Evolutionary conservation across 2,329 filamentous ascomycete species (phyloP).

Genomic region (Botryotinia convoluta): DNA sequence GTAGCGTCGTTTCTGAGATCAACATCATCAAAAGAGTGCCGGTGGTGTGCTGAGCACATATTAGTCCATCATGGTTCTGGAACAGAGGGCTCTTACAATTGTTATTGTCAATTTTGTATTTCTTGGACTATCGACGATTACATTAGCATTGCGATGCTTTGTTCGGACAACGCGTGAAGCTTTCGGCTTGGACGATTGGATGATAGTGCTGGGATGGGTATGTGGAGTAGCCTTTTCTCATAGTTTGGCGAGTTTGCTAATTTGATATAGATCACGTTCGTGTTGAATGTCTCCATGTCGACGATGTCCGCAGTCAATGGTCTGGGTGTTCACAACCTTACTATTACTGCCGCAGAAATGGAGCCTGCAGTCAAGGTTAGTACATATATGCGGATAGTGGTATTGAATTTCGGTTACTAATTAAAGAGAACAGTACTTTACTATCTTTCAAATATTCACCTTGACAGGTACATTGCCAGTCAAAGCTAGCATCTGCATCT

Average conservation of each 20-base stretch:
- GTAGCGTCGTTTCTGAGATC: neutral
- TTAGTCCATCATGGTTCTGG: slow-evolving; percentile 1
- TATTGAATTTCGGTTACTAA: neutral
- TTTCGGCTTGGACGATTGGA: slow-evolving; percentile 12
- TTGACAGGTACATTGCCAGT: slow-evolving; percentile 15
- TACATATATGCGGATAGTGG: neutral
- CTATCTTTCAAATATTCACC: slow-evolving; percentile 8
- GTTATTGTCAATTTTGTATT: slow-evolving; percentile 16
- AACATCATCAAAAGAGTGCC: neutral
- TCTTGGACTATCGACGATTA: neutral
- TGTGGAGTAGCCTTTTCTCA: neutral
- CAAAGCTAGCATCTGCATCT: slow-evolving; percentile 14
- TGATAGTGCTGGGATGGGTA: slow-evolving; percentile 15
- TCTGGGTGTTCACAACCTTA: slow-evolving; percentile 7
- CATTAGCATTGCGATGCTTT: slow-evolving; percentile 2
- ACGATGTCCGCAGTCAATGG: slow-evolving; percentile 4
- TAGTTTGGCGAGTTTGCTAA: neutral
- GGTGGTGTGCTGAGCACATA: neutral
- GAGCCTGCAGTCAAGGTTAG: slow-evolving; percentile 11
- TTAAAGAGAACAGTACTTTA: slow-evolving; percentile 11
- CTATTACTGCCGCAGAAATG: slow-evolving; percentile 14
- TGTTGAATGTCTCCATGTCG: slow-evolving; percentile 5
- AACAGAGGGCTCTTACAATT: slow-evolving; percentile 1
- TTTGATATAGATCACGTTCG: slow-evolving; percentile 2
- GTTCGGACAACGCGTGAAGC: neutral